Conservation (phyloP, 495 filamentous ascomycete genomes). For the Terfezia boudieri region DNA sequence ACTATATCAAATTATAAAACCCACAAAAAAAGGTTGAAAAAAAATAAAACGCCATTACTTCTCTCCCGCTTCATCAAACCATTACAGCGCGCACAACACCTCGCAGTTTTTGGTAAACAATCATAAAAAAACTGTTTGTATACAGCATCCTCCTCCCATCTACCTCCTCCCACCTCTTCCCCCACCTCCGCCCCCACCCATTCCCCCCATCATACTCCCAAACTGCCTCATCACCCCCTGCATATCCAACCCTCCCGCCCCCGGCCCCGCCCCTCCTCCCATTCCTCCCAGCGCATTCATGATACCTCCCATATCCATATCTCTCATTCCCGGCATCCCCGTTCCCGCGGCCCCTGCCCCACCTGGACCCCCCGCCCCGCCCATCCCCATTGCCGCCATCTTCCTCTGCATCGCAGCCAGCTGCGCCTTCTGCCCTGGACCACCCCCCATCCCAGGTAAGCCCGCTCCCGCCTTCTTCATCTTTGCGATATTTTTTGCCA, state of each 20-base stretch:
- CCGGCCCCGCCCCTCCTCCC: constrained; percentile 28
- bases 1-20: no score
- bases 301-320: constrained; percentile 26
- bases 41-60: no score
- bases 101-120: no score
- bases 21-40: no score
- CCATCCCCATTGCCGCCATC: constrained; percentile 75
- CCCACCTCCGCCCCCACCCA: constrained; percentile 22
- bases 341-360: constrained; percentile 29
- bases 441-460: constrained; percentile 29
- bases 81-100: no score
- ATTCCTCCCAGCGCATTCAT: constrained; percentile 37
- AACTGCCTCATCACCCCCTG: constrained; percentile 72
- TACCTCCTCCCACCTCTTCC: background rate
- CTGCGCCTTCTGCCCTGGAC: constrained; percentile 52
- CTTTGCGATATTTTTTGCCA: constrained; percentile 97
- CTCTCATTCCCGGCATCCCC: constrained; percentile 25
- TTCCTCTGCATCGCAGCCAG: constrained; percentile 95
- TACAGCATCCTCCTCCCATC: no score
- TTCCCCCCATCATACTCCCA: constrained; percentile 38
- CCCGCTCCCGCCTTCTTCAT: constrained; percentile 85
- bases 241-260: constrained; percentile 23
- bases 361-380: constrained; percentile 25
- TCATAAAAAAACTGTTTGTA: no score
- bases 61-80: no score